These are phyloP conservation scores for Fusarium longipes DNA, from an alignment of 2,329 filamentous ascomycete species.

Conservation along the genomic window DNA sequence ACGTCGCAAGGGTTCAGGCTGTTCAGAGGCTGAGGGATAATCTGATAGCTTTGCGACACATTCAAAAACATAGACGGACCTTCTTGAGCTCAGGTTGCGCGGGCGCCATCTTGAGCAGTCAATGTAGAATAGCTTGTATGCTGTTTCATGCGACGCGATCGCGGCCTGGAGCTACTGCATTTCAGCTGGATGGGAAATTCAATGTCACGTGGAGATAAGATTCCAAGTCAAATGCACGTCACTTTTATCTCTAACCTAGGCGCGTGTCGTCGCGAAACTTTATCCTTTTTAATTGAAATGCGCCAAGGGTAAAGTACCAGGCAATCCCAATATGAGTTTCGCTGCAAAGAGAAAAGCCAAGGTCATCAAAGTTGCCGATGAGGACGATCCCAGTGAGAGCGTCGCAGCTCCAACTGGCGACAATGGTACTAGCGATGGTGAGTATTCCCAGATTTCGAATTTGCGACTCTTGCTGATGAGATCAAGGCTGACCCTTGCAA, in stretches of 20 bases:
- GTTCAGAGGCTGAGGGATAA: too few relatives aligned
- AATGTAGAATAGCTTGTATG: conserved; percentile 41
- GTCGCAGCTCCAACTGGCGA: conserved; percentile 40
- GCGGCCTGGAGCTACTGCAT: conserved; percentile 40
- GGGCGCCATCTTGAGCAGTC: conserved; percentile 83
- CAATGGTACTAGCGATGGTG: conserved; percentile 52
- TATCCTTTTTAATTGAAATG: conserved; percentile 4
- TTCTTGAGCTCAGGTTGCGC: conserved; percentile 99
- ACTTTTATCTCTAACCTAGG: conserved; percentile 24
- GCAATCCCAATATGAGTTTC: conserved; percentile 62
- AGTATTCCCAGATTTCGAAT: conserved; percentile 42
- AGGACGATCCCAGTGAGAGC: conserved; percentile 61
- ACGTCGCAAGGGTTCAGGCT: conserved; percentile 2
- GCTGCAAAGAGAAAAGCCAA: conserved; percentile 75
- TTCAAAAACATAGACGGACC: conserved; percentile 63
- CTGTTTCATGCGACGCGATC: conserved; percentile 47
- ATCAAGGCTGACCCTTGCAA: conserved; percentile 51
- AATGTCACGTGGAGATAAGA: conserved; percentile 64
- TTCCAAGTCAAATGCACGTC: conserved; percentile 45
- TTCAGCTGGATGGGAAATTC: conserved; percentile 43
- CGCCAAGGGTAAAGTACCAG: conserved; percentile 13
- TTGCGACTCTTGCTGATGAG: conserved; percentile 50
- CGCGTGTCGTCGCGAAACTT: conserved; percentile 23
- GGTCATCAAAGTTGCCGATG: conserved; percentile 78
- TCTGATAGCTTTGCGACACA: background rate